Conservation (phyloP, 2,329 filamentous ascomycete species). For the Thielaviopsis populi region DNA sequence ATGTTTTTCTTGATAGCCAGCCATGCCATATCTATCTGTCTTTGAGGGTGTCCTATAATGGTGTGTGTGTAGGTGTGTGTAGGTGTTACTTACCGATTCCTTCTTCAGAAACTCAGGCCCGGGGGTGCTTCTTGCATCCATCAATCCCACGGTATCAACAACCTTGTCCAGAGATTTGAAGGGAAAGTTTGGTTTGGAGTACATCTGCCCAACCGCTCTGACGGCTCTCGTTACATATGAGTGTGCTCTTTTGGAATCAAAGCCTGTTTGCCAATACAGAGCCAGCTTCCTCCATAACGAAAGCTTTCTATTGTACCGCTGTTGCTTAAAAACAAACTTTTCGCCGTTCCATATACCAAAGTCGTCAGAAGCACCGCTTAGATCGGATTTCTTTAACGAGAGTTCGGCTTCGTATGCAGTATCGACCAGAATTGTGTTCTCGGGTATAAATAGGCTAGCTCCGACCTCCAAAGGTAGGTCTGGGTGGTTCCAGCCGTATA, state of each 20-base stretch:
- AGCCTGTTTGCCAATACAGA: slow-evolving; percentile 67
- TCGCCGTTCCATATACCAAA: slow-evolving; percentile 72
- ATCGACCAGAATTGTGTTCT: slow-evolving; percentile 69
- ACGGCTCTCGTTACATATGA: slow-evolving; percentile 58
- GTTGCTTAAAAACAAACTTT: slow-evolving; percentile 33
- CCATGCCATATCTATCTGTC: too few species aligned
- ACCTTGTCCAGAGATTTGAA: slow-evolving; percentile 61
- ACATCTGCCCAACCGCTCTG: slow-evolving; percentile 61
- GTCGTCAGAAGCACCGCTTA: slow-evolving; percentile 20
- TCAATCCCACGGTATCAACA: slow-evolving; percentile 51
- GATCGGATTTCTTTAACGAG: slow-evolving; percentile 23
- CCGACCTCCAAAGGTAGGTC: slow-evolving; percentile 65
- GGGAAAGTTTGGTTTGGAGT: slow-evolving; percentile 68
- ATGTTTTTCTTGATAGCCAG: background rate
- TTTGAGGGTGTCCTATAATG: too few species aligned
- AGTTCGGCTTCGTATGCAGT: slow-evolving; percentile 61
- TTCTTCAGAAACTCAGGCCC: slow-evolving; percentile 56
- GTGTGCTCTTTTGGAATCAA: slow-evolving; percentile 58
- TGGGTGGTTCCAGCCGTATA: slow-evolving; percentile 57
- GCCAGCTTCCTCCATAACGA: background rate
- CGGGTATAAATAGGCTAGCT: slow-evolving; percentile 76
- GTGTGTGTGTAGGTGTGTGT: too few species aligned
- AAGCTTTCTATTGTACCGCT: background rate
- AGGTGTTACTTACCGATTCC: slow-evolving; percentile 35
- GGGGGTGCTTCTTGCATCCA: slow-evolving; percentile 50